Percentiles rank a stretch among this genome's conserved stretches.
Conservation (phyloP, 2,329 filamentous ascomycete species). For the Penicillium sp. region DNA sequence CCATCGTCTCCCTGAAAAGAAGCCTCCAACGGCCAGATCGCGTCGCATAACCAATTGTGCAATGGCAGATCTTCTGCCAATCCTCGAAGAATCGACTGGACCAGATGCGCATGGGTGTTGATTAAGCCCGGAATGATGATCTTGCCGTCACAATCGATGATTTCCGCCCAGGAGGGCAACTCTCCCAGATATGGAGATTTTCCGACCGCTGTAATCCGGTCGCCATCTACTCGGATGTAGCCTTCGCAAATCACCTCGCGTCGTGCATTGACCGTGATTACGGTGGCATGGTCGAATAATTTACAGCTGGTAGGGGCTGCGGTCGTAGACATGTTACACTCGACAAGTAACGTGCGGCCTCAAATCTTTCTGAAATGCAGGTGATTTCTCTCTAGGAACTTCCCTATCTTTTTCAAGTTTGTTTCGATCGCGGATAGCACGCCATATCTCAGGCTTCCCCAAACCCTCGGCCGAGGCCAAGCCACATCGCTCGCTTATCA, state of each 20-base stretch:
- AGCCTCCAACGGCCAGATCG: constrained; percentile 40
- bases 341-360: too few relatives aligned
- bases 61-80: constrained; percentile 31
- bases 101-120: constrained; percentile 41
- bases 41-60: constrained; percentile 35
- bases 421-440: background rate
- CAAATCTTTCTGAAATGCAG: background rate
- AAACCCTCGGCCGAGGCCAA: constrained; percentile 19
- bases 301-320: constrained; percentile 1
- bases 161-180: constrained; percentile 8
- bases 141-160: constrained; percentile 31
- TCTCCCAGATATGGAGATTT: constrained; percentile 3
- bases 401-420: background rate
- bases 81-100: constrained; percentile 37
- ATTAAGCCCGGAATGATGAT: constrained; percentile 41
- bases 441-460: background rate
- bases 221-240: constrained; percentile 13
- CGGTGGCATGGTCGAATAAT: constrained; percentile 20
- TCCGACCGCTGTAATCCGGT: constrained; percentile 12
- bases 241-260: constrained; percentile 18
- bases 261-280: constrained; percentile 20
- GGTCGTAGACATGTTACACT: background rate
- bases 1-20: constrained; percentile 38
- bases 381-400: background rate
- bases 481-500: constrained; percentile 17